phyloP scores from a whole-genome alignment of 2,329 filamentous ascomycete genomes.

The Penicillium sp. region DNA sequence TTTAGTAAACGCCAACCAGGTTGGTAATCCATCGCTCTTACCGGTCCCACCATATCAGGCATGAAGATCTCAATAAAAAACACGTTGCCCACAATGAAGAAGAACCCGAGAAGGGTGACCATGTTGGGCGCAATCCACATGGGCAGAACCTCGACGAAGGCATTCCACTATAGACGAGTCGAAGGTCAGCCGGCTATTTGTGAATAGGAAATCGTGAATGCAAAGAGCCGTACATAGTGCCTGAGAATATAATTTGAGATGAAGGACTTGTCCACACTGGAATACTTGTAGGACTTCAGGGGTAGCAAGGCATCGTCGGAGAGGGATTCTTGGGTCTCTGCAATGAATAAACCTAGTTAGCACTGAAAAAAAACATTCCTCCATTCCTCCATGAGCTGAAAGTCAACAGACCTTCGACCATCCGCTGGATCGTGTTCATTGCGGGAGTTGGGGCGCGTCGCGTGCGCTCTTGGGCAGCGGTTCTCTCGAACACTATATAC shows the following conservation, averaged over 20 bases:
- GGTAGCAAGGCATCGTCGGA: constrained; percentile 88
- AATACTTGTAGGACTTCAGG: constrained; percentile 95
- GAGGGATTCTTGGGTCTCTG: constrained; percentile 56
- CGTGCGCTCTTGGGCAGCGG: constrained; percentile 9
- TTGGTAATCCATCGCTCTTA: constrained; percentile 39
- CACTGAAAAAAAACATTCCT: constrained; percentile 4
- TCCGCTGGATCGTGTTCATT: constrained; percentile 35
- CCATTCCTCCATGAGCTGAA: not conserved
- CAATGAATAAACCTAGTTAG: not conserved
- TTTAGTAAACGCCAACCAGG: constrained; percentile 9
- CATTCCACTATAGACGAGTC: constrained; percentile 80
- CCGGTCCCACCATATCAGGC: constrained; percentile 85
- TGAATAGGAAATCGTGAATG: not conserved
- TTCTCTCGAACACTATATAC: not conserved
- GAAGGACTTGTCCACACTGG: constrained; percentile 90
- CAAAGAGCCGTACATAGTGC: constrained; percentile 71
- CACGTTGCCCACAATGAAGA: constrained; percentile 87
- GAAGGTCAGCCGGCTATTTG: not conserved
- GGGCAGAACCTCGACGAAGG: constrained; percentile 83
- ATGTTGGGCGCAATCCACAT: constrained; percentile 98
- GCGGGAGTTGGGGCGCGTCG: constrained; percentile 16
- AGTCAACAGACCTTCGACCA: constrained; percentile 35
- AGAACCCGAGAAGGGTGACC: constrained; percentile 92
- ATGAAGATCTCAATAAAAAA: constrained; percentile 71
- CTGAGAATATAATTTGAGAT: constrained; percentile 90